phyloP scores from a whole-genome alignment of 1,284 basidiomycete genomes.

The Phellinidium pouzarii region DNA sequence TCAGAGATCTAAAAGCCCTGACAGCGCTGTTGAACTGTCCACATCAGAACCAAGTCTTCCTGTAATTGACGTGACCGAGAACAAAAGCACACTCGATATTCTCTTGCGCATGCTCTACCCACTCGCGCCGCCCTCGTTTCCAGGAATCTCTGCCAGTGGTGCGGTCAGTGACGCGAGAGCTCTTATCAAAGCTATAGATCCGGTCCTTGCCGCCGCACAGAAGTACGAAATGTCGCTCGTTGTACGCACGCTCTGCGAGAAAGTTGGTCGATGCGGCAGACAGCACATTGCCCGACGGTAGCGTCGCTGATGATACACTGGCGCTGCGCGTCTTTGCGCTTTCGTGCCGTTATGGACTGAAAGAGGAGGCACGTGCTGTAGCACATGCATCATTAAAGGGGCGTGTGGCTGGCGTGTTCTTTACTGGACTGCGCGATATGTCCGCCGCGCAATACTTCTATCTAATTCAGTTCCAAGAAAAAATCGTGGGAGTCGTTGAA shows the following conservation, averaged over 20 bases:
- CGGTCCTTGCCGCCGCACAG: slow-evolving; percentile 28
- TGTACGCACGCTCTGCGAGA: slow-evolving; percentile 37
- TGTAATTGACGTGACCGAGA: slow-evolving; percentile 50
- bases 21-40: neutral
- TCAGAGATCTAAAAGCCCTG: too few species aligned
- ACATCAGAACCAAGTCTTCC: slow-evolving; percentile 24
- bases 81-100: slow-evolving; percentile 35
- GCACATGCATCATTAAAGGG: slow-evolving; percentile 8
- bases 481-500: neutral
- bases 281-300: slow-evolving; percentile 26
- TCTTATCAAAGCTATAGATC: slow-evolving; percentile 10
- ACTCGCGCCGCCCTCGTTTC: slow-evolving; percentile 25
- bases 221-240: slow-evolving; percentile 32
- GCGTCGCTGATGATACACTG: slow-evolving; percentile 5
- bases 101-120: slow-evolving; percentile 50
- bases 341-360: slow-evolving; percentile 3
- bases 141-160: neutral
- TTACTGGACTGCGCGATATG: slow-evolving; percentile 7
- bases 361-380: slow-evolving; percentile 8
- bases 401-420: neutral
- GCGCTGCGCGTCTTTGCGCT: slow-evolving; percentile 8
- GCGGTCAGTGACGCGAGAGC: neutral
- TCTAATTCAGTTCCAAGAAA: slow-evolving; percentile 6
- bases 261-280: slow-evolving; percentile 38
- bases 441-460: slow-evolving; percentile 13